phyloP scores from a whole-genome alignment of 805 yeast genomes.

The Candida piceae region DNA sequence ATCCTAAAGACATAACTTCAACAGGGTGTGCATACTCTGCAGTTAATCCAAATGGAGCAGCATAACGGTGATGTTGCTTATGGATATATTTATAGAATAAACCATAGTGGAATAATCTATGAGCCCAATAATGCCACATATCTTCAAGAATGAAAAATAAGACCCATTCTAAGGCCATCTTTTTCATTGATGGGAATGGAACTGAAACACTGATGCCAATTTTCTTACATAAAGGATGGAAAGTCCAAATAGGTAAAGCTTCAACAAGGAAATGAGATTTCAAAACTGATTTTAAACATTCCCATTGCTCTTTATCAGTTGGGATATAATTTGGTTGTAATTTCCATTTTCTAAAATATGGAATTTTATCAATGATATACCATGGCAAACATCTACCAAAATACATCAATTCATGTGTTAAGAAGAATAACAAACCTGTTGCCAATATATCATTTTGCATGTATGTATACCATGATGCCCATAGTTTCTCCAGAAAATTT shows the following conservation, averaged over 20 bases:
- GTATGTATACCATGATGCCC: constrained; percentile 54
- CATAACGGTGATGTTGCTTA: constrained; percentile 56
- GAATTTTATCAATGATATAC: constrained; percentile 49
- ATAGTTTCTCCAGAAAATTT: constrained; percentile 39
- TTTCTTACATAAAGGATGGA: constrained; percentile 49
- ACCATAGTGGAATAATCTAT: constrained; percentile 51
- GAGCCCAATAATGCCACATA: constrained; percentile 59
- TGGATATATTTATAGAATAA: constrained; percentile 53
- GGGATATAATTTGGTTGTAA: constrained; percentile 51
- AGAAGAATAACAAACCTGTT: constrained; percentile 50
- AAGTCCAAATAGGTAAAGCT: constrained; percentile 58
- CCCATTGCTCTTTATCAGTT: constrained; percentile 55
- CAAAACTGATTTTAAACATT: constrained; percentile 52
- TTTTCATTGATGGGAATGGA: constrained; percentile 45
- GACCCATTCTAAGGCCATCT: constrained; percentile 40
- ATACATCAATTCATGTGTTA: constrained; percentile 52
- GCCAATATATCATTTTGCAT: constrained; percentile 52
- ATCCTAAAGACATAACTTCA: constrained; percentile 52
- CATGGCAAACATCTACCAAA: constrained; percentile 58
- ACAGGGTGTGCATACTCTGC: constrained; percentile 61
- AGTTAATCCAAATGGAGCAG: constrained; percentile 58
- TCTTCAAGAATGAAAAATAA: constrained; percentile 52
- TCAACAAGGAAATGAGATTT: constrained; percentile 54
- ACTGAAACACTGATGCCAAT: constrained; percentile 46
- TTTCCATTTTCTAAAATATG: constrained; percentile 47